Evolutionary conservation across 2,329 filamentous ascomycete species (phyloP).

Genomic region (Sordariomycetes sp.): DNA sequence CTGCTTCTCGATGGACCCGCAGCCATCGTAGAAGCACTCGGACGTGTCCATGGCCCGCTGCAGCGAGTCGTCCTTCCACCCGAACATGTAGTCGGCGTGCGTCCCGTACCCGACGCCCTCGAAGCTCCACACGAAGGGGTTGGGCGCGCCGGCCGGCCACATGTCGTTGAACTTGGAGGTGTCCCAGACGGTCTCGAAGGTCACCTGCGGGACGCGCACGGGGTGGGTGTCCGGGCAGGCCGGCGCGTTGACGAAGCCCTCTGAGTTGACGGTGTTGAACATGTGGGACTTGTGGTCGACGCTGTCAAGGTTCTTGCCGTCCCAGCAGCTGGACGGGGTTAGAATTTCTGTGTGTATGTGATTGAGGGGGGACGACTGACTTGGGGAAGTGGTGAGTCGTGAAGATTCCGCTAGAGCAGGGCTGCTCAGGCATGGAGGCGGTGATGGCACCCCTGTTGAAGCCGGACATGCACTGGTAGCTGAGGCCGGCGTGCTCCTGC

Average conservation of each 20-base stretch:
- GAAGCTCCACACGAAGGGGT: slow-evolving; percentile 19
- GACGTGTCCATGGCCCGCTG: slow-evolving; percentile 15
- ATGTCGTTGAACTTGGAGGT: slow-evolving; percentile 23
- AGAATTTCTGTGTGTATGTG: slow-evolving; percentile 11
- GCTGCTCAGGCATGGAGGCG: slow-evolving; percentile 32
- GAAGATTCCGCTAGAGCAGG: slow-evolving; percentile 39
- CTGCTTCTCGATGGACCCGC: slow-evolving; percentile 16
- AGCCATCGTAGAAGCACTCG: slow-evolving; percentile 45
- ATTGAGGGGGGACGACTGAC: no score
- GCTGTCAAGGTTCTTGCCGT: slow-evolving; percentile 44
- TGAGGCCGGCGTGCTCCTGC: slow-evolving; percentile 26
- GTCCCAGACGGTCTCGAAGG: slow-evolving; percentile 30
- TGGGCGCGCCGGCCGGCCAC: not conserved
- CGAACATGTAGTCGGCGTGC: slow-evolving; percentile 26
- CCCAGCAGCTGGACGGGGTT: slow-evolving; percentile 37
- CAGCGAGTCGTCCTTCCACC: slow-evolving; percentile 22
- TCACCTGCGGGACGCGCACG: slow-evolving; percentile 25
- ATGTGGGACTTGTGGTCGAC: slow-evolving; percentile 43
- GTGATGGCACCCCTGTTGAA: slow-evolving; percentile 28
- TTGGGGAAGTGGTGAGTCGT: slow-evolving; percentile 40
- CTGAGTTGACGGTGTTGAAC: slow-evolving; percentile 17
- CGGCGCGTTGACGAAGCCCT: slow-evolving; percentile 15
- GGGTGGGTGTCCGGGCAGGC: slow-evolving; percentile 24
- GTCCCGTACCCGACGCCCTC: slow-evolving; percentile 22
- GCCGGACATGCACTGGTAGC: slow-evolving; percentile 26